Percentiles rank a stretch among this genome's conserved stretches.
Conservation (phyloP, 306 rosid species). For the Gleditsia sinensis region DNA sequence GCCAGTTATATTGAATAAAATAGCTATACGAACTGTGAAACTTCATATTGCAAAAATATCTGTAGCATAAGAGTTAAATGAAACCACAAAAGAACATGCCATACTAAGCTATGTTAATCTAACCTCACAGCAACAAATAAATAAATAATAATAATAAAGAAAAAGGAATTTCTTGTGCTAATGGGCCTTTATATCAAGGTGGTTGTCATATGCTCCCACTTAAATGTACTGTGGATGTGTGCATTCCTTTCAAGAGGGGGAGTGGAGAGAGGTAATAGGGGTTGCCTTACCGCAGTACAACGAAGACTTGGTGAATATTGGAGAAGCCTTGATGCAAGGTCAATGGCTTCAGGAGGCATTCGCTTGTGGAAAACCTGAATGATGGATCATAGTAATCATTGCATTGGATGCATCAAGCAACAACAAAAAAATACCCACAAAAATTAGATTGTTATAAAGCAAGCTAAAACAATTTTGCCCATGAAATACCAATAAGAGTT, state of each 20-base stretch:
- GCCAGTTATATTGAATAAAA: conserved; percentile 21
- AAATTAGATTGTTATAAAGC: background rate
- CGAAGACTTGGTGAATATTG: conserved; percentile 97
- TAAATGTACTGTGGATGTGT: background rate
- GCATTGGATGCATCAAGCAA: conserved; percentile 21
- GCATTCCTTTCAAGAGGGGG: background rate
- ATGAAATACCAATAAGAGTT: background rate
- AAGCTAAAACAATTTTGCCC: background rate
- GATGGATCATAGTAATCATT: conserved; percentile 15
- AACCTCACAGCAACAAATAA: conserved; percentile 15
- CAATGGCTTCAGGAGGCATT: conserved; percentile 99
- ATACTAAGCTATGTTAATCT: background rate
- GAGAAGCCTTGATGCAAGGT: conserved; percentile 95
- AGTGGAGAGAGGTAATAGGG: background rate
- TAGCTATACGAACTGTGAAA: conserved; percentile 6
- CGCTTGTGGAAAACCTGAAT: conserved; percentile 87
- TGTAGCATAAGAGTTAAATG: background rate
- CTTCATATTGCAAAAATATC: background rate
- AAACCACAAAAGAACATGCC: conserved; percentile 21
- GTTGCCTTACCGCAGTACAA: conserved; percentile 67
- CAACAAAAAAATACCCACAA: background rate
- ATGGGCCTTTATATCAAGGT: conserved; percentile 6
- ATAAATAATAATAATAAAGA: too few species aligned
- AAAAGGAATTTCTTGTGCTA: background rate
- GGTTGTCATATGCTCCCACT: background rate